A percentile compares a stretch with the other conserved stretches of the same genome.
phyloP scores from a whole-genome alignment of 257 asterid species.

The Plantago ovata region DNA sequence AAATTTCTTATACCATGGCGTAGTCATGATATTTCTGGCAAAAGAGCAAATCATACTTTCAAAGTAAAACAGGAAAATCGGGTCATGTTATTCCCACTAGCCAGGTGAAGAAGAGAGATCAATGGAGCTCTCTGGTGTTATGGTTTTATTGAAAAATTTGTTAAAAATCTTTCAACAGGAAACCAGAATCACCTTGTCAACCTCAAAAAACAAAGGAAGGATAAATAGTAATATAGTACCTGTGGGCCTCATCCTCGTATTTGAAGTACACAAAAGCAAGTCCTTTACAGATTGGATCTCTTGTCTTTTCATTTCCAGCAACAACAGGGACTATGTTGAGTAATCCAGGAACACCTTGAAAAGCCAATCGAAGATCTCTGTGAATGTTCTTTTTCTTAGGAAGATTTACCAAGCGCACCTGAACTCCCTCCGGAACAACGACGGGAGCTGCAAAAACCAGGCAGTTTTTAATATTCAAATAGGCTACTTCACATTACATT shows the following conservation, averaged over 20 bases:
- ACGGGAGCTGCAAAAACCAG: slow-evolving; percentile 33
- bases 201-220: neutral
- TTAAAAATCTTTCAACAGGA: neutral
- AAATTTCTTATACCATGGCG: no score
- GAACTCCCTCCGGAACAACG: slow-evolving; percentile 39
- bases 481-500: neutral
- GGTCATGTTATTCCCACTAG: neutral
- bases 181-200: neutral
- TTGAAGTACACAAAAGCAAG: slow-evolving; percentile 69
- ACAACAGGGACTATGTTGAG: slow-evolving; percentile 65
- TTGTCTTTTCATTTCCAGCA: slow-evolving; percentile 76
- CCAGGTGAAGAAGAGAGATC: neutral
- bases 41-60: neutral
- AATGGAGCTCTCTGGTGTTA: neutral
- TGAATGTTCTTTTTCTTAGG: slow-evolving; percentile 90
- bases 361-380: slow-evolving; percentile 66
- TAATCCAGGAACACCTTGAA: slow-evolving; percentile 69
- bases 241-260: slow-evolving; percentile 55
- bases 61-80: neutral
- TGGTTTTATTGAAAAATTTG: neutral
- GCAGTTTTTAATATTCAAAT: neutral
- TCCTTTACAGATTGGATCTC: slow-evolving; percentile 94
- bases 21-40: no score
- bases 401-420: slow-evolving; percentile 79
- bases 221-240: slow-evolving; percentile 31